Percentiles rank a stretch among this genome's conserved stretches.
Evolutionary conservation across 306 rosid species (phyloP).

Genomic region (Fragaria ananassa): DNA sequence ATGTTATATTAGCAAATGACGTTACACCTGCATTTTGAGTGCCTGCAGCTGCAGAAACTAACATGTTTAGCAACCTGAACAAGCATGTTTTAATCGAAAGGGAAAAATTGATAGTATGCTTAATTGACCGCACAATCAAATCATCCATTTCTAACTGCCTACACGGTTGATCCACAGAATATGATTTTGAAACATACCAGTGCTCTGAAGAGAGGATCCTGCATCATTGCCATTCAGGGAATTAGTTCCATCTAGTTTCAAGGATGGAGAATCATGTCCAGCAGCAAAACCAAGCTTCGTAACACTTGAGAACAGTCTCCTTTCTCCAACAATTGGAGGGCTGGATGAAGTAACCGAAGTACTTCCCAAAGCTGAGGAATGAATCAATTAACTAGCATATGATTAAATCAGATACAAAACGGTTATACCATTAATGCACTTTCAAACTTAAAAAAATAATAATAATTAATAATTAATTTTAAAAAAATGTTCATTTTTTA

Average conservation of each 20-base stretch:
- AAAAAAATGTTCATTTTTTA: not conserved
- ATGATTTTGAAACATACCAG: slow-evolving; percentile 38
- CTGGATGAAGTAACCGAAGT: slow-evolving; percentile 56
- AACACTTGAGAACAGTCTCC: slow-evolving; percentile 75
- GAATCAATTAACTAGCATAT: not conserved
- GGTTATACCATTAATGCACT: not conserved
- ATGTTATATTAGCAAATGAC: slow-evolving; percentile 68
- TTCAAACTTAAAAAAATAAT: not conserved
- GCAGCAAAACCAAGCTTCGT: slow-evolving; percentile 93
- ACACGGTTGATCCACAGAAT: not conserved
- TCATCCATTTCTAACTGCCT: not conserved
- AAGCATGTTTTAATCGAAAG: not conserved
- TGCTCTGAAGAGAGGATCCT: slow-evolving; percentile 36
- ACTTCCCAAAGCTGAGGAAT: slow-evolving; percentile 68
- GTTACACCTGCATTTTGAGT: slow-evolving; percentile 40
- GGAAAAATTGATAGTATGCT: not conserved
- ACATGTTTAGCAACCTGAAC: slow-evolving; percentile 2
- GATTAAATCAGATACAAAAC: not conserved
- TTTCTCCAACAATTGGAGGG: slow-evolving; percentile 67
- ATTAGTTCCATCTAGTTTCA: slow-evolving; percentile 60
- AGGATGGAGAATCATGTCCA: slow-evolving; percentile 81
- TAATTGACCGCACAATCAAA: not conserved
- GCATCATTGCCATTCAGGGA: slow-evolving; percentile 25
- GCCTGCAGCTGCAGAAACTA: slow-evolving; percentile 37
- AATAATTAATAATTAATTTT: not conserved